Evolutionary conservation across 202 grass and related monocot species (phyloP), one percentile per base, ranked within the genome.

Genomic region (Digitaria exilis): DNA sequence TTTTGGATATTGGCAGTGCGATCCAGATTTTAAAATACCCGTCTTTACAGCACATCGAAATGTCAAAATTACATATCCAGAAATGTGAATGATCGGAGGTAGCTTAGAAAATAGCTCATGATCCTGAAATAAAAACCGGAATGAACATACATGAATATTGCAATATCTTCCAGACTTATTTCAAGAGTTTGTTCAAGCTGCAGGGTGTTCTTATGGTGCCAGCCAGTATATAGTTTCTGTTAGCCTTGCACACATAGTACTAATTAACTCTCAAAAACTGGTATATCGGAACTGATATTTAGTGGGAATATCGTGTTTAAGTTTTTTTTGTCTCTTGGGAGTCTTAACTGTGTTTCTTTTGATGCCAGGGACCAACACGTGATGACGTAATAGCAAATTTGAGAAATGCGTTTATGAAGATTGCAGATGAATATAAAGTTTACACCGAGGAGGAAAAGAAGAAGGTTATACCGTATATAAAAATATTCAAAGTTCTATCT

Each of bases 381-480:
- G 92, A 98, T 76, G 92, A 95, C 80, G 92, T 98, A 73, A 88
- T 98, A 91, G 90, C 87, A 60, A 95, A 80, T 68, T 73, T 98
- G 80, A 98, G 95, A 65, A 88, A 90, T 69, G 95, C 87, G 11
- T 98, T 95, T 82, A 93, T 69, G 75, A 93, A 90, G 83, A 98
- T 98, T 84, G 69, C 83, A 49, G 87, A 93, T 78, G 89, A 98
- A 70, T 95, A 93, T 52, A 98, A 98, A 88, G 55, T 93, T 84
- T 98, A 93, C 76, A 98, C 92, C 41, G 92, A 98, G 82, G 90
- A 91, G 87, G 95, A 98, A 89, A 98, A 91, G 88, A 91, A 85
- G 50, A 90, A 98, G 95, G 95, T 93, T 81, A 45, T 5, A 44
- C 77, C 87, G 66, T 37, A 78, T 64, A 46, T 45, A 69, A 17